Evolutionary conservation across 225 moss, liverwort and hornwort genomes (phyloP).

Genomic region (Bryum argenteum): DNA sequence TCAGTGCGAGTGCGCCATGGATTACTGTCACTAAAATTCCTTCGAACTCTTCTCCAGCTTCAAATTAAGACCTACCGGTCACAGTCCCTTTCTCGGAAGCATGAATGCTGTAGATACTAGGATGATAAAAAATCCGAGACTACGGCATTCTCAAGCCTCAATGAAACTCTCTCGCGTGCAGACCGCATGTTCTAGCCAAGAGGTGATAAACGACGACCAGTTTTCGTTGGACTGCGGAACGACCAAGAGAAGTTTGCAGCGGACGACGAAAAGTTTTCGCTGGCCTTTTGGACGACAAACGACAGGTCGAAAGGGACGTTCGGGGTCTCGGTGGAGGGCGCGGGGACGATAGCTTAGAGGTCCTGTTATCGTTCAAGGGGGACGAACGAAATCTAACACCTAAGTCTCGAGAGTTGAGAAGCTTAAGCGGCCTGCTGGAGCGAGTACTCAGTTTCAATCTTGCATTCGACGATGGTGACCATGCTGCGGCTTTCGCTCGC

Average conservation of each 20-base stretch:
- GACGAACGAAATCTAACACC: constrained; percentile 17
- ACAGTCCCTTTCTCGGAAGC: not conserved
- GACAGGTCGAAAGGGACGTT: not conserved
- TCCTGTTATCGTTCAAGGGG: constrained; percentile 9
- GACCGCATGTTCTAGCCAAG: constrained; percentile 17
- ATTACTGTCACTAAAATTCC: not conserved
- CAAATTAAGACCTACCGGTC: not conserved
- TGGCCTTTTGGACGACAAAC: not conserved
- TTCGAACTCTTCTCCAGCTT: not conserved
- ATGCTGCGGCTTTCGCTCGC: constrained; percentile 28
- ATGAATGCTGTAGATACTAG: not conserved
- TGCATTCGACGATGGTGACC: constrained; percentile 30
- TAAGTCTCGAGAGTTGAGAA: constrained; percentile 10
- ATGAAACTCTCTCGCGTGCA: constrained; percentile 2
- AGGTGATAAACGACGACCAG: constrained; percentile 4
- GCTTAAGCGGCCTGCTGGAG: not conserved
- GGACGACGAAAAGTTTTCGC: constrained; percentile 17
- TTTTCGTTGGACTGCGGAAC: constrained; percentile 11
- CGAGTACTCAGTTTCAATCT: not conserved
- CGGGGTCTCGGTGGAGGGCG: constrained; percentile 29
- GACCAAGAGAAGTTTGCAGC: not conserved
- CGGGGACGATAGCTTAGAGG: not conserved
- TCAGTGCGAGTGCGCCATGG: not conserved
- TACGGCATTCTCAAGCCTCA: constrained; percentile 12
- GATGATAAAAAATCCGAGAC: constrained; percentile 1